phyloP scores from a whole-genome alignment of 805 yeast species.

The Danielia oregonensis region DNA sequence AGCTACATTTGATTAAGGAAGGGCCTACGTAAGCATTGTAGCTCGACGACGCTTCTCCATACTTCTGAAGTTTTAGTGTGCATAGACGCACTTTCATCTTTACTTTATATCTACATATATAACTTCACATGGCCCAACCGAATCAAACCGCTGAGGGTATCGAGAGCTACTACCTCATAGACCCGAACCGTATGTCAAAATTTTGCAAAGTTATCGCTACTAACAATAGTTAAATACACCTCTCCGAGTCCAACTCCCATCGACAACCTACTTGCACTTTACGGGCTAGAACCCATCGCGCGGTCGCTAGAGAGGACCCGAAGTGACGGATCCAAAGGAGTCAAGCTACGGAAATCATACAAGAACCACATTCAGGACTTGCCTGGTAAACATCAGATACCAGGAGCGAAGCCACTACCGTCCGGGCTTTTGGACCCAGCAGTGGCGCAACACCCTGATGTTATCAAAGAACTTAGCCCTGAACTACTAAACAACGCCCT shows the following conservation, averaged over 20 bases:
- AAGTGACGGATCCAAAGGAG: constrained; percentile 86
- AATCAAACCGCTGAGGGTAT: constrained; percentile 2
- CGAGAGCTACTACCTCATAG: constrained; percentile 19
- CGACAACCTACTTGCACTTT: constrained; percentile 65
- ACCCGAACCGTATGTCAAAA: constrained; percentile 16
- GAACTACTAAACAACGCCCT: constrained; percentile 48
- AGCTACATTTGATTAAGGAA: no score
- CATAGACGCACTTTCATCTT: no score
- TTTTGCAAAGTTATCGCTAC: constrained; percentile 10
- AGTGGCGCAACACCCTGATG: constrained; percentile 37
- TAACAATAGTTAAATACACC: constrained; percentile 32
- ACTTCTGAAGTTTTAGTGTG: no score
- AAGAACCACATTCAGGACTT: constrained; percentile 87
- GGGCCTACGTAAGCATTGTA: no score
- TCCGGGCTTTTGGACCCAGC: constrained; percentile 36
- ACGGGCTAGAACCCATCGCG: constrained; percentile 65
- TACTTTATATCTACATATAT: no score
- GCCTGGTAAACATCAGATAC: constrained; percentile 73
- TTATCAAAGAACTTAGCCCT: constrained; percentile 48
- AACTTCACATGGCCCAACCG: no score
- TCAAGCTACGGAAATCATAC: constrained; percentile 89
- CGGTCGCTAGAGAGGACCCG: constrained; percentile 81
- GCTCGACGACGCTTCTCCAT: no score
- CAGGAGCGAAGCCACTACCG: constrained; percentile 39
- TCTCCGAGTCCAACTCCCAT: constrained; percentile 65